Evolutionary conservation across 202 grass and related monocot genomes (phyloP).

Genomic region (Setaria italica): DNA sequence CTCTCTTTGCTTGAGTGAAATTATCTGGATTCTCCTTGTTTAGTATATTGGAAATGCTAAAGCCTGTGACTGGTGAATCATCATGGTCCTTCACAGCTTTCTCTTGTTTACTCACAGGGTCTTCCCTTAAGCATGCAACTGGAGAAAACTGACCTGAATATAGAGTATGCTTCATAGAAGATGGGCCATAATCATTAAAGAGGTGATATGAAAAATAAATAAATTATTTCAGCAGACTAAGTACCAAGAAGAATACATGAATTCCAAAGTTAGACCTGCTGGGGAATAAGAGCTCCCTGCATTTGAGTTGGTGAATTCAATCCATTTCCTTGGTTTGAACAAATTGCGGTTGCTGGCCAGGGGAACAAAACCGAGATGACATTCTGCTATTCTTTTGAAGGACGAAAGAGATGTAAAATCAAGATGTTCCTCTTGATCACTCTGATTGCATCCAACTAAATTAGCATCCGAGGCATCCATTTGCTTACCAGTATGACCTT

Average conservation of each 20-base stretch:
- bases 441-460: conserved; percentile 34
- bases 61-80: conserved; percentile 44
- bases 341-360: conserved; percentile 34
- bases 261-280: conserved; percentile 73
- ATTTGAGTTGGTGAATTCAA: conserved; percentile 49
- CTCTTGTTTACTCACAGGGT: conserved; percentile 62
- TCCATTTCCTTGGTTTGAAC: conserved; percentile 44
- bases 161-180: conserved; percentile 51
- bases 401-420: conserved; percentile 72
- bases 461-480: conserved; percentile 17
- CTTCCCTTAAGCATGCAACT: conserved; percentile 71
- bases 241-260: conserved; percentile 47
- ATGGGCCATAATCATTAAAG: conserved; percentile 28
- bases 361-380: conserved; percentile 52
- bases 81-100: conserved; percentile 57
- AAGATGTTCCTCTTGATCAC: conserved; percentile 57
- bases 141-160: conserved; percentile 58
- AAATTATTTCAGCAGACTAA: conserved; percentile 45
- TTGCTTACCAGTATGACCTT: conserved; percentile 22
- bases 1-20: conserved; percentile 45
- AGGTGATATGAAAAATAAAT: conserved; percentile 37
- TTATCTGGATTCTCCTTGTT: conserved; percentile 57
- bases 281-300: conserved; percentile 47
- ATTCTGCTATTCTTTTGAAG: conserved; percentile 50
- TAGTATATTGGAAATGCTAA: conserved; percentile 45